These are phyloP conservation scores for Rhizopogon vulgaris DNA, from an alignment of 768 basidiomycete species.

Conservation along the genomic window DNA sequence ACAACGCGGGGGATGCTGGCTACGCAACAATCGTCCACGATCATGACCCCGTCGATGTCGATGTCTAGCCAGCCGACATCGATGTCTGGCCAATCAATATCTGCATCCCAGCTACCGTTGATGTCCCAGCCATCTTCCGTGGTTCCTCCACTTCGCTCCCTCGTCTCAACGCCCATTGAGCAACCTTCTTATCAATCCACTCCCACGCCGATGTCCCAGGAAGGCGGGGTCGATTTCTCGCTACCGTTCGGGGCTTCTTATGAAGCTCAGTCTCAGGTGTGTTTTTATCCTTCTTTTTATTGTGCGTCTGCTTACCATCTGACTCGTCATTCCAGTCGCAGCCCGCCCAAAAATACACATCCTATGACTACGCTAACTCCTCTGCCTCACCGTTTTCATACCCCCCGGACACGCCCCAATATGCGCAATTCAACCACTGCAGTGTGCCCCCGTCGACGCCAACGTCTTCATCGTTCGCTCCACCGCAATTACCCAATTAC, in stretches of 20 bases:
- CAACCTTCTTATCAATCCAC: neutral
- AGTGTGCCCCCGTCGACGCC: neutral
- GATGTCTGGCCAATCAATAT: neutral
- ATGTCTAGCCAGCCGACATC: slow-evolving; percentile 5
- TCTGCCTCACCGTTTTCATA: neutral
- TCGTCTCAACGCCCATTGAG: slow-evolving; percentile 1
- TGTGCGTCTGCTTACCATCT: neutral
- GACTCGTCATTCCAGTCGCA: neutral
- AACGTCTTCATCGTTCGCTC: neutral
- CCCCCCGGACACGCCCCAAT: neutral
- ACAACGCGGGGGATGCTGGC: slow-evolving; percentile 1
- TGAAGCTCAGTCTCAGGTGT: slow-evolving; percentile 9
- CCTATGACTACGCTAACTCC: neutral
- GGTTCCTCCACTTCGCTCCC: neutral
- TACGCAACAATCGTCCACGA: neutral
- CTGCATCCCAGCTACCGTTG: neutral
- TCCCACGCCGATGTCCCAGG: slow-evolving; percentile 3
- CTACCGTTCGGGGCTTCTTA: slow-evolving; percentile 16
- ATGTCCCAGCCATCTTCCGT: neutral
- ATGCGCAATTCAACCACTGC: neutral
- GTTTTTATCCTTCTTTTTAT: neutral
- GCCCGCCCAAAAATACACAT: neutral
- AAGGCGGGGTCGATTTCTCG: slow-evolving; percentile 16
- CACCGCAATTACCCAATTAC: neutral
- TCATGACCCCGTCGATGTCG: slow-evolving; percentile 8